Base-by-base conservation (phyloP, 805 yeast genomes). In the Priceomyces carsonii region DNA sequence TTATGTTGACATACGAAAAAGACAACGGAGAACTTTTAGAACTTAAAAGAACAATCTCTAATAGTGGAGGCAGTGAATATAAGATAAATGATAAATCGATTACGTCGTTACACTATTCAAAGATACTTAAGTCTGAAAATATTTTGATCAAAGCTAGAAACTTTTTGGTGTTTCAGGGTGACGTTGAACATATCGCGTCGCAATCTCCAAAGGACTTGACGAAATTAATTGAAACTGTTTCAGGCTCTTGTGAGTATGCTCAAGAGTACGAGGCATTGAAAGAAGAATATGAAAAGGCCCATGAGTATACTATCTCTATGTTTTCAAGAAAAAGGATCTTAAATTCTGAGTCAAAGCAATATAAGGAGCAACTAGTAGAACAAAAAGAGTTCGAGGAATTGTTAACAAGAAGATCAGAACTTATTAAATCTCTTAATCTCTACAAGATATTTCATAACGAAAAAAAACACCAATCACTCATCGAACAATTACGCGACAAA, bases 161-260 rank as follows among this genome's bases (percentile, higher is more conserved):
- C 57, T 91, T 91, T 51, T 64, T 93, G 41, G 98, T 93, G 6
- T 89, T 91, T 55, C 99, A 93, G 66, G 98, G 99, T 41, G 98
- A 91, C 55, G 95, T 93, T 33, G 98, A 91, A 57, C 84, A 81
- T 48, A 80, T 93, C 26, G 98, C 98, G 0, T 74, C 95, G 0
- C 95, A 90, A 55, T 79, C 91, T 0, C 79, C 97, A 0, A 59
- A 61, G 16, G 95, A 88, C 24, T 69, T 93, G 40, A 78, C 95
- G 2, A 71, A 65, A 28, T 59, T 90, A 42, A 66, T 93, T 36
- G 99, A 93, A 60, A 79, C 79, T 10, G 79, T 93, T 18, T 84
- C 95, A 41, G 96, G 96, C 0, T 85, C 96, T 0, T 59, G 68
- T 6, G 93, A 85, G 25, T 75, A 57, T 45, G 74, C 77, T 29